A percentile compares a stretch with the other conserved stretches of the same genome.
Evolutionary conservation across 2,329 filamentous ascomycete species (phyloP).

Genomic region (Neocucurbitaria cava): DNA sequence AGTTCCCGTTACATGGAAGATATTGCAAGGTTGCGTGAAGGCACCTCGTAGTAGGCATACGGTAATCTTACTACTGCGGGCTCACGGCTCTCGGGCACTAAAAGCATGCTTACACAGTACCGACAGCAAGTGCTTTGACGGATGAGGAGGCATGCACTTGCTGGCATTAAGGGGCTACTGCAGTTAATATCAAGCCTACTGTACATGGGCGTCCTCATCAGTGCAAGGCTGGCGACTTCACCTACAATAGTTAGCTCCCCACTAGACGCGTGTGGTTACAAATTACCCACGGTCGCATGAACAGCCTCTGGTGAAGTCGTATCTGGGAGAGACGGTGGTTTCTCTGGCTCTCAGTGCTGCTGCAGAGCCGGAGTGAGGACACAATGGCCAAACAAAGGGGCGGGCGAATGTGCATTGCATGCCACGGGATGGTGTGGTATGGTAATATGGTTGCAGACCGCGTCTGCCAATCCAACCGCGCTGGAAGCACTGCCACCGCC

Average conservation of each 20-base stretch:
- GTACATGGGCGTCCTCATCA: not conserved
- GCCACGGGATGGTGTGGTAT: constrained; percentile 7
- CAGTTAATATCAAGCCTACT: constrained; percentile 1
- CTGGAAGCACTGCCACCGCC: constrained; percentile 42
- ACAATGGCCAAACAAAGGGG: not conserved
- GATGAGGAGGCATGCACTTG: constrained; percentile 1
- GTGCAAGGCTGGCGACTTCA: constrained; percentile 11
- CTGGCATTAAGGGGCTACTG: not conserved
- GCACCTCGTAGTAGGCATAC: not conserved
- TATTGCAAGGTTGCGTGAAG: not conserved
- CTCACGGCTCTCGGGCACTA: not conserved
- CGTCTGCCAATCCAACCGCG: constrained; percentile 7
- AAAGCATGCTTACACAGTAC: not conserved
- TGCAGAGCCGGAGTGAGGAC: not conserved
- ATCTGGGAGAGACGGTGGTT: not conserved
- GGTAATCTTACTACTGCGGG: not conserved
- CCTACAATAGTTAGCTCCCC: constrained; percentile 11
- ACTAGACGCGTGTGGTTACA: constrained; percentile 7
- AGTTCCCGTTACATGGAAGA: not conserved
- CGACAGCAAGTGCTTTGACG: not conserved
- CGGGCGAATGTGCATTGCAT: not conserved
- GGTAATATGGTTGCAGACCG: constrained; percentile 6
- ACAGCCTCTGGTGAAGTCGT: constrained; percentile 1
- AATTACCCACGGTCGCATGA: constrained; percentile 1
- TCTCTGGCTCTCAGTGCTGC: constrained; percentile 1